phyloP scores from a whole-genome alignment of 352 stramenopile species.

The Globisporangium viniferum region DNA sequence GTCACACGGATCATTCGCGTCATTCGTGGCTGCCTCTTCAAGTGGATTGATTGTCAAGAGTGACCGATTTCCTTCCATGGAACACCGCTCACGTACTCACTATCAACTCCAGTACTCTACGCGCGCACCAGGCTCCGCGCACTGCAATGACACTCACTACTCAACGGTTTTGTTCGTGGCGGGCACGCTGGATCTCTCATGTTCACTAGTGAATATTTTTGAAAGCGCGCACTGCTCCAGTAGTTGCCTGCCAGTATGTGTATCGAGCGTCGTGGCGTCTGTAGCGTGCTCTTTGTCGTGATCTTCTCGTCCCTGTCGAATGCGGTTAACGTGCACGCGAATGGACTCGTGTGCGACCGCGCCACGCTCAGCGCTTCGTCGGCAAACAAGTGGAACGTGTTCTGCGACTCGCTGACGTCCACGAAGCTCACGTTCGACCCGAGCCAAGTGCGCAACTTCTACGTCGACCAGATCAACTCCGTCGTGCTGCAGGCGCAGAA shows the following conservation, averaged over 20 bases:
- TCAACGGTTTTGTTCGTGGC: background rate
- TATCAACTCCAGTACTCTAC: background rate
- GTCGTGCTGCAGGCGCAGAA: slow-evolving; percentile 15
- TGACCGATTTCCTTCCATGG: slow-evolving; percentile 2
- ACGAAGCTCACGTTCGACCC: slow-evolving; percentile 31
- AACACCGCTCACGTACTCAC: background rate
- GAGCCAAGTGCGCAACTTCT: slow-evolving; percentile 27
- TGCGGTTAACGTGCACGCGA: background rate
- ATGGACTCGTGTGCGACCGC: slow-evolving; percentile 20
- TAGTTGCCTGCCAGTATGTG: background rate
- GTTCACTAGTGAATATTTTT: slow-evolving; percentile 3
- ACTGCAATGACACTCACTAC: background rate
- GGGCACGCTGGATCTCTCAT: background rate
- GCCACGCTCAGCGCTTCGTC: slow-evolving; percentile 28
- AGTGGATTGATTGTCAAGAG: slow-evolving; percentile 5
- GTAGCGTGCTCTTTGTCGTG: background rate
- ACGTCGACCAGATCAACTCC: slow-evolving; percentile 19
- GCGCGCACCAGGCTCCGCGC: background rate
- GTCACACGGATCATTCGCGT: background rate
- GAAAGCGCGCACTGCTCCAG: background rate
- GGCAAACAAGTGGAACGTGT: slow-evolving; percentile 28
- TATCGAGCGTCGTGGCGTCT: background rate
- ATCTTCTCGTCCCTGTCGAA: background rate
- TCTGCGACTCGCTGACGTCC: slow-evolving; percentile 20
- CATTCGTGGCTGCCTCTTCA: background rate